Evolutionary conservation across 176 grass and related monocot genomes (phyloP), one percentile per base, ranked within the genome.

Genomic region (Chloris gayana): DNA sequence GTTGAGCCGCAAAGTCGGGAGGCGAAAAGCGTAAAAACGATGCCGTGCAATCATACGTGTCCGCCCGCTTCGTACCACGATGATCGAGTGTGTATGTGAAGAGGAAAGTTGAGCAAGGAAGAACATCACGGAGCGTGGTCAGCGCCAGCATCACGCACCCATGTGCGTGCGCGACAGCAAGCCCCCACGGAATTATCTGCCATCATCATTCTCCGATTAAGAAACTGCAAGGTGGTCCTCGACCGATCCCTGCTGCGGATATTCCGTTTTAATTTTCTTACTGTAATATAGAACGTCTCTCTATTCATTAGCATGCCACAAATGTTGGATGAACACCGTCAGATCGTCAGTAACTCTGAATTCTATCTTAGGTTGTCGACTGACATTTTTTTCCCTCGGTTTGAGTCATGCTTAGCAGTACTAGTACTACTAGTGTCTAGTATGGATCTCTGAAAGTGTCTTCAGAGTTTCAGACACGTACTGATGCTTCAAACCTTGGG

Each of bases 141-240:
- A 88, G 72, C 44, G 73, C 32, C 54, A 73, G 57, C 73, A 83
- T 83, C 74, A 87, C 67, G 35, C 34, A 6, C 19, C 21, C 85
- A 83, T 65, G 80, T 77, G 38, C 61, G 9, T 27, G 24, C 57
- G 57, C 58, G 58, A 57, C 54, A 57, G 21, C 53, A 7, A 57
- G 53, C 72, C 69, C 82, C 25, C 67, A 25, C 50, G 46, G 38
- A n/a, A n/a, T 25, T 8, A 41, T 15, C 67, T 30, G 18, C 32
- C 41, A 73, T 57, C 41, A 73, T 57, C 54, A 57, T 57, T 7
- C 21, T 54, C 50, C 63, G 46, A 11, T 31, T 32, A 68, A 61
- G 17, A 64, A 85, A 79, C 11, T 30, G 9, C 24, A 54, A 39
- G 14, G 53, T 80, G 59, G 78, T 80, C 34, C 67, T 79, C 7